Conservation (phyloP, 2,329 filamentous ascomycete genomes). For the Aphanocladium album region DNA sequence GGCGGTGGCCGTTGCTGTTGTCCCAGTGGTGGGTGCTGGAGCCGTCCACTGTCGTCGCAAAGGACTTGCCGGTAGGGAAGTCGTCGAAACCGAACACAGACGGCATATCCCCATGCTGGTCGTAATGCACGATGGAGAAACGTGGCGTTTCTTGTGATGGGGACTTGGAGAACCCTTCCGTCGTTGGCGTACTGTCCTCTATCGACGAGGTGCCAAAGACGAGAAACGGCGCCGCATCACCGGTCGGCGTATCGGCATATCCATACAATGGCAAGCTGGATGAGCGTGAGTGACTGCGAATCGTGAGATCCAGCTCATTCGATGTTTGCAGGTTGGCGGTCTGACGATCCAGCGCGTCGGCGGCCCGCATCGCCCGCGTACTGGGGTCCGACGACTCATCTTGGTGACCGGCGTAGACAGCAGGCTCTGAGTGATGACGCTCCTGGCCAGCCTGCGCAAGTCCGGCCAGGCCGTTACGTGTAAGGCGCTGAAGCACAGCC, state of each 20-base stretch:
- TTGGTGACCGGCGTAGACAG: not conserved
- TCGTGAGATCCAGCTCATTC: constrained; percentile 44
- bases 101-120: not conserved
- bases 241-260: constrained; percentile 34
- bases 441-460: constrained; percentile 19
- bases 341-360: constrained; percentile 51
- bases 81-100: constrained; percentile 9
- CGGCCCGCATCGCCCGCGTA: constrained; percentile 52
- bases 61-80: not conserved
- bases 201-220: constrained; percentile 36
- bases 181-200: not conserved
- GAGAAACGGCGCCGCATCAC: constrained; percentile 42
- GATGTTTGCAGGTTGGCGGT: constrained; percentile 50
- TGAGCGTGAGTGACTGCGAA: constrained; percentile 38
- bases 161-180: not conserved
- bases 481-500: constrained; percentile 44
- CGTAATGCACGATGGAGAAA: constrained; percentile 9
- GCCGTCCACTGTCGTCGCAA: not conserved
- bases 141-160: not conserved
- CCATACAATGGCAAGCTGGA: constrained; percentile 46
- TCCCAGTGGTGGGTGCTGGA: not conserved
- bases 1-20: not conserved
- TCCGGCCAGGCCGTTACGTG: constrained; percentile 44
- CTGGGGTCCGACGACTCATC: constrained; percentile 37
- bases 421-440: not conserved